Conservation (phyloP, 2,329 filamentous ascomycete genomes). For the Alternaria consortialis region DNA sequence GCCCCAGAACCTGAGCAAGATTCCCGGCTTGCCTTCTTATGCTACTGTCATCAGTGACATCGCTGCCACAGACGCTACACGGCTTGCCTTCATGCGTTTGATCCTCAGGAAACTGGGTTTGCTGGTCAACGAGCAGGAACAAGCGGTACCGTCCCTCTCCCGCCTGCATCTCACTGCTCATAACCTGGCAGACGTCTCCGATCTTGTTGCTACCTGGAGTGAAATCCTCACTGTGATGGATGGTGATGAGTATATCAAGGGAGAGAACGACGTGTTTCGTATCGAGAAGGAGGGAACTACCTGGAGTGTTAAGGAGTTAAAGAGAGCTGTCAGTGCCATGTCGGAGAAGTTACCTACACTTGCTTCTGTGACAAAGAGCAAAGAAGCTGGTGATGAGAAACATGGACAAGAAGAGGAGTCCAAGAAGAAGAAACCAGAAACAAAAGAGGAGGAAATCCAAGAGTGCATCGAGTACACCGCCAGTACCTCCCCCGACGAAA, state of each 20-base stretch:
- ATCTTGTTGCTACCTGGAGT: constrained; percentile 71
- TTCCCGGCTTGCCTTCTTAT: constrained; percentile 74
- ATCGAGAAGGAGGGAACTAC: constrained; percentile 71
- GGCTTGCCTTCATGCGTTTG: constrained; percentile 79
- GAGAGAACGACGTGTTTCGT: constrained; percentile 83
- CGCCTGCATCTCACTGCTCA: constrained; percentile 81
- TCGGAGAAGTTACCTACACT: constrained; percentile 38
- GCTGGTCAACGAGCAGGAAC: constrained; percentile 74
- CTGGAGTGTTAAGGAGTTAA: constrained; percentile 43
- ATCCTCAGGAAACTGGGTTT: constrained; percentile 83
- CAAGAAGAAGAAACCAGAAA: constrained; percentile 34
- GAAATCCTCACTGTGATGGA: constrained; percentile 73
- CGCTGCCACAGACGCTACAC: constrained; percentile 71
- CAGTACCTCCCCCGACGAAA: constrained; percentile 60
- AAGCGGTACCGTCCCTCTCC: constrained; percentile 80
- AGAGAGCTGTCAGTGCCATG: constrained; percentile 47
- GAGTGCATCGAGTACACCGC: constrained; percentile 42
- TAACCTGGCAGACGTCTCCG: constrained; percentile 69
- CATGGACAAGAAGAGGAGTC: constrained; percentile 26
- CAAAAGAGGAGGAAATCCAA: constrained; percentile 40
- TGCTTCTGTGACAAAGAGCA: constrained; percentile 34
- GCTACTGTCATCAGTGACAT: constrained; percentile 73
- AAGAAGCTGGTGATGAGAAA: neutral
- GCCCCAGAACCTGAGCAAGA: constrained; percentile 75
- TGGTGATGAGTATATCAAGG: constrained; percentile 76